Evolutionary conservation across 768 basidiomycete genomes (phyloP).

Genomic region (Rhodotorula babjevae): DNA sequence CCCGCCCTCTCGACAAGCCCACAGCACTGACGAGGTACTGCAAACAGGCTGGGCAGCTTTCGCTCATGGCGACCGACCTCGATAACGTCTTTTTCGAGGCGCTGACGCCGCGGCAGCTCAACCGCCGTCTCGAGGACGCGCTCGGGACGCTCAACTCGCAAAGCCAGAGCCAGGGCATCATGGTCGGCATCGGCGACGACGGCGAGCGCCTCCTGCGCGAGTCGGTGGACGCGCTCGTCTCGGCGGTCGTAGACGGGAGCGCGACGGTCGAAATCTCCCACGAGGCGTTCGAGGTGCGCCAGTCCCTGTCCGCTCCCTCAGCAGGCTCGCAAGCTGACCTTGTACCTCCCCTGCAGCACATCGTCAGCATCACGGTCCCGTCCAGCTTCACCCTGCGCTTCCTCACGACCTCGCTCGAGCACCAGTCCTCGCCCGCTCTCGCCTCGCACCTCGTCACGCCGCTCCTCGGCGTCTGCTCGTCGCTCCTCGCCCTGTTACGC

Average conservation of each 20-base stretch:
- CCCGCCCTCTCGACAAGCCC: too few species aligned
- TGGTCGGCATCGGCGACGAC: constrained; percentile 14
- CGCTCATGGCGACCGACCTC: constrained; percentile 18
- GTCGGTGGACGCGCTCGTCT: constrained; percentile 5
- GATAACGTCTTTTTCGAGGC: constrained; percentile 13
- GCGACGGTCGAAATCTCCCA: constrained; percentile 6
- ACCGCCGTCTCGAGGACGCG: constrained; percentile 13
- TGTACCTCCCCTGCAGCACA: neutral
- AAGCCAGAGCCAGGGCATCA: neutral
- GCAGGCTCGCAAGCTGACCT: neutral
- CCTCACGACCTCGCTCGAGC: constrained; percentile 7
- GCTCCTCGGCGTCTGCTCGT: constrained; percentile 4
- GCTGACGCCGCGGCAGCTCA: constrained; percentile 5
- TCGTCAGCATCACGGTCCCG: neutral
- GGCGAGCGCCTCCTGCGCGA: neutral
- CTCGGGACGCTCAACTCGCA: neutral
- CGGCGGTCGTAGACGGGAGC: neutral
- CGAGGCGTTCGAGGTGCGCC: constrained; percentile 16
- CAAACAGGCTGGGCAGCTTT: neutral
- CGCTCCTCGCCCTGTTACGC: constrained; percentile 5
- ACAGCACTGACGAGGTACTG: too few species aligned
- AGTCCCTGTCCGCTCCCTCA: too few species aligned
- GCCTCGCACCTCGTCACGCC: constrained; percentile 23
- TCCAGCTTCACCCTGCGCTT: neutral
- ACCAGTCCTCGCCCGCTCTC: neutral